Conservation (phyloP, 208 protist genomes). For the Wallacemonas sp. region DNA sequence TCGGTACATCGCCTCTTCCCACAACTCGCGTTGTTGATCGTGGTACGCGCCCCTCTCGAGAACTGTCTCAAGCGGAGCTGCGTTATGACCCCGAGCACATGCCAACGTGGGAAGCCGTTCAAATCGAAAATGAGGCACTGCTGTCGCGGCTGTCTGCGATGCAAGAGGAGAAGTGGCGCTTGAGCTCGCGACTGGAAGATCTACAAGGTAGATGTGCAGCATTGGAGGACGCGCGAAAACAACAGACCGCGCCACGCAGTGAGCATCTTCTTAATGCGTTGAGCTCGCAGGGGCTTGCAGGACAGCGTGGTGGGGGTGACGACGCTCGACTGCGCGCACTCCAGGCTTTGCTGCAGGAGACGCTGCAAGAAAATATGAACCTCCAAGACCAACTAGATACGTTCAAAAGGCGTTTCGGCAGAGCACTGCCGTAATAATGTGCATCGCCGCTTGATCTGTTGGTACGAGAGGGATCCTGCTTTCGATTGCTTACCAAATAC, state of each 20-base stretch:
- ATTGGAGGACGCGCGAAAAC: slow-evolving; percentile 23
- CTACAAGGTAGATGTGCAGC: slow-evolving; percentile 31
- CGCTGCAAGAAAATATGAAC: slow-evolving; percentile 55
- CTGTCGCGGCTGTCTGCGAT: slow-evolving; percentile 40
- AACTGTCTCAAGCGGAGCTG: slow-evolving; percentile 33
- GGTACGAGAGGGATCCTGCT: too few relatives aligned
- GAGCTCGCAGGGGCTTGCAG: slow-evolving; percentile 1
- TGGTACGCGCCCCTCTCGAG: background rate
- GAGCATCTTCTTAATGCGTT: slow-evolving; percentile 5
- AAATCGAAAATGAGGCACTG: slow-evolving; percentile 64
- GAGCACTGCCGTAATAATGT: too few relatives aligned
- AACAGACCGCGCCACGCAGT: background rate
- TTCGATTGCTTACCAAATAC: too few relatives aligned
- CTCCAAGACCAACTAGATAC: slow-evolving; percentile 45
- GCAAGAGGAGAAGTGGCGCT: slow-evolving; percentile 63
- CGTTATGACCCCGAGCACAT: slow-evolving; percentile 50
- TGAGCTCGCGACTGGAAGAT: slow-evolving; percentile 46
- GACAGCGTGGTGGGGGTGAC: slow-evolving; percentile 20
- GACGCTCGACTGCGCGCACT: slow-evolving; percentile 44
- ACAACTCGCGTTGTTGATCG: background rate
- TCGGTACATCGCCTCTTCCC: slow-evolving; percentile 3
- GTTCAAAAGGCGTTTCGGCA: slow-evolving; percentile 16
- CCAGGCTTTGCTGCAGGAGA: slow-evolving; percentile 65
- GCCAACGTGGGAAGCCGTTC: slow-evolving; percentile 47
- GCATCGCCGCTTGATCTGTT: too few relatives aligned